Evolutionary conservation across 768 basidiomycete genomes (phyloP).

Genomic region (Boletus rubescentipes): DNA sequence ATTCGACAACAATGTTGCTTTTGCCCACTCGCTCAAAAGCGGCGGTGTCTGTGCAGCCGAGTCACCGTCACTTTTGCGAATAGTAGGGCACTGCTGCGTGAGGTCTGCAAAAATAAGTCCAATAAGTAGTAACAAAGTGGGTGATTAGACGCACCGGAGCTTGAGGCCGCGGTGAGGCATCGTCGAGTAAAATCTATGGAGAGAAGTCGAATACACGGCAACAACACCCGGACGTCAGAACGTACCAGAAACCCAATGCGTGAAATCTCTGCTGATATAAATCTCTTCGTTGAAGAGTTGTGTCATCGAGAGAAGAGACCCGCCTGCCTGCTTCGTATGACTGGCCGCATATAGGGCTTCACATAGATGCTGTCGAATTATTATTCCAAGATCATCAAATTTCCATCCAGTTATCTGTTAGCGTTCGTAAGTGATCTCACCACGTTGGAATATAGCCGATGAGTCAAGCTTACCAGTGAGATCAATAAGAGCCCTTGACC

Average conservation of each 20-base stretch:
- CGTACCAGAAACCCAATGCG: neutral
- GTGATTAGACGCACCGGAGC: no score
- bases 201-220: neutral
- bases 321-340: neutral
- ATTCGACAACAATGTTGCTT: neutral
- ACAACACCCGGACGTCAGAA: no score
- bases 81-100: no score
- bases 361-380: neutral
- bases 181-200: neutral
- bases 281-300: neutral
- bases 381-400: neutral
- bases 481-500: neutral
- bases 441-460: no score
- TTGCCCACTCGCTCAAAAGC: neutral
- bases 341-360: neutral
- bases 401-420: conserved; percentile 12
- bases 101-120: no score
- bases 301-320: neutral
- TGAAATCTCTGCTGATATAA: neutral
- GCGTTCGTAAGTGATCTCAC: neutral
- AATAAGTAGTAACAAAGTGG: no score
- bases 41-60: no score
- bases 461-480: neutral
- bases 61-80: no score
- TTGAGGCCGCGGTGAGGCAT: neutral